phyloP scores from a whole-genome alignment of 805 yeast species.

The Zygoascus ofunaensis region DNA sequence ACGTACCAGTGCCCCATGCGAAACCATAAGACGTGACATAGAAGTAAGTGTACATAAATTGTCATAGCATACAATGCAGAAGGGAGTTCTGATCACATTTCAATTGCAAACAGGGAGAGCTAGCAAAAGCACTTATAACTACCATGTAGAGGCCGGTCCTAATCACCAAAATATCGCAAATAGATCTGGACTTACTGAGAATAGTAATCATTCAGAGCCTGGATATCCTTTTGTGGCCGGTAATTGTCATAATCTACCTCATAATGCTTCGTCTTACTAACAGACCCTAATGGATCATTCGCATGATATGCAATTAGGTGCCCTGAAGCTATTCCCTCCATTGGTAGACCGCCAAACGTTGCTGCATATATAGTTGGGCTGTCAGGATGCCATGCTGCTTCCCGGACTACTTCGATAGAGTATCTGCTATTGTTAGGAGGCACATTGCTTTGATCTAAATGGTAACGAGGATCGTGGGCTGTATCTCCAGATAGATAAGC shows the following conservation, averaged over 20 bases:
- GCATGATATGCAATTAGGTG: not conserved
- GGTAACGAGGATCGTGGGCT: not conserved
- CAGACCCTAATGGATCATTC: not conserved
- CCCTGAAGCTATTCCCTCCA: not conserved
- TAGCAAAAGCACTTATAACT: no score
- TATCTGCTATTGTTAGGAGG: constrained; percentile 7
- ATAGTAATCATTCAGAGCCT: constrained; percentile 1
- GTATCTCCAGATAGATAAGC: not conserved
- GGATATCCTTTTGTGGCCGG: not conserved
- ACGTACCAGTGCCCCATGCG: no score
- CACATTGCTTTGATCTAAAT: not conserved
- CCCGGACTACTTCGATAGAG: constrained; percentile 12
- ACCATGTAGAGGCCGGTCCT: no score
- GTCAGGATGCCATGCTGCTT: constrained; percentile 24
- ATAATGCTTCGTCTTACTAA: no score
- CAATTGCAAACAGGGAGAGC: no score
- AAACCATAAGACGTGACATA: no score
- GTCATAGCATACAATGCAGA: no score
- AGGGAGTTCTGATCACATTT: no score
- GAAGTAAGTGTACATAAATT: no score
- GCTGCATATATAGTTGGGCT: constrained; percentile 18
- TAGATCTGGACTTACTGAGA: no score
- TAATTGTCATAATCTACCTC: constrained; percentile 1
- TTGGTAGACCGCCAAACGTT: not conserved
- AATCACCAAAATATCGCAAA: no score